phyloP scores from a whole-genome alignment of 148 eudicot genomes.

The Mesembryanthemum crystallinum region DNA sequence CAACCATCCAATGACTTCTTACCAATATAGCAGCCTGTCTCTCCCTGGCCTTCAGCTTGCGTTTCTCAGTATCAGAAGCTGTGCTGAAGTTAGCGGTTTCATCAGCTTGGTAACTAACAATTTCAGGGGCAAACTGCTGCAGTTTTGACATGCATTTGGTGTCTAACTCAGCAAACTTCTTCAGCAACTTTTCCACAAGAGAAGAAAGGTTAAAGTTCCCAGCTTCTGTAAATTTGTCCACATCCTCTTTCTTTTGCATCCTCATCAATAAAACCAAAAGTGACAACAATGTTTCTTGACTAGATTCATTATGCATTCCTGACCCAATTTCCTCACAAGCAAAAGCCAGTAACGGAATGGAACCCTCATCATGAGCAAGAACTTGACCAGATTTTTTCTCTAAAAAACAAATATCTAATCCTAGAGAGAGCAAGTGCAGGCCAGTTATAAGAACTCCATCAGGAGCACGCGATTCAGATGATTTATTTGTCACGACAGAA shows the following conservation, averaged over 20 bases:
- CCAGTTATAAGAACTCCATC: constrained; percentile 78
- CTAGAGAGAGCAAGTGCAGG: constrained; percentile 80
- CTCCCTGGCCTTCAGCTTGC: constrained; percentile 92
- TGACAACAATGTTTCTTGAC: constrained; percentile 69
- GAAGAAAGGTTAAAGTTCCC: constrained; percentile 63
- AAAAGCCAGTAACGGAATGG: constrained; percentile 61
- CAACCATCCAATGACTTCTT: constrained; percentile 16
- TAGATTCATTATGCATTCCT: constrained; percentile 32
- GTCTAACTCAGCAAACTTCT: constrained; percentile 74
- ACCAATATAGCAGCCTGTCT: constrained; percentile 94
- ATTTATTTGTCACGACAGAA: constrained; percentile 54
- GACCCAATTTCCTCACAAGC: constrained; percentile 59
- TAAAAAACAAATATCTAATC: constrained; percentile 61
- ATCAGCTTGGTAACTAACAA: constrained; percentile 42
- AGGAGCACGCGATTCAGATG: constrained; percentile 69
- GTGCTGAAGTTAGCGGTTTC: constrained; percentile 25
- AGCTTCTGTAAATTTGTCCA: constrained; percentile 46
- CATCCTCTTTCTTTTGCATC: constrained; percentile 53
- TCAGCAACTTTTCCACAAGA: constrained; percentile 59
- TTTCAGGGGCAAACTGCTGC: constrained; percentile 68
- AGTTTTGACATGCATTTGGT: constrained; percentile 57
- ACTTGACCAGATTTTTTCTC: constrained; percentile 49
- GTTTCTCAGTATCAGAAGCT: constrained; percentile 63
- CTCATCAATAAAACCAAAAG: constrained; percentile 80
- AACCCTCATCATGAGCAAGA: constrained; percentile 31